These are phyloP conservation scores for Aspergillus steynii DNA, from an alignment of 495 filamentous ascomycete species.

Conservation along the genomic window DNA sequence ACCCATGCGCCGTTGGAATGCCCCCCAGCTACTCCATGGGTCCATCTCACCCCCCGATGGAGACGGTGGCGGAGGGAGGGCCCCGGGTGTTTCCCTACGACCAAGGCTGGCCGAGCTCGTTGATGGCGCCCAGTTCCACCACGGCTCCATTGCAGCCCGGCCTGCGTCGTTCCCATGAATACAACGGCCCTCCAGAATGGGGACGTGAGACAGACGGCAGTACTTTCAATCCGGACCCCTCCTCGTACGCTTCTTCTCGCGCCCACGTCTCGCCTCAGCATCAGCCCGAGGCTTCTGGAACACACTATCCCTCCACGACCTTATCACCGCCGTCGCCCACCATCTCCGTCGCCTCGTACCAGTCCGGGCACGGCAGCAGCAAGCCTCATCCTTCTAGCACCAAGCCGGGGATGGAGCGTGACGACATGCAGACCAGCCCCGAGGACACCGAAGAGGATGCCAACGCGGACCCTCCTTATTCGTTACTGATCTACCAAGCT, in stretches of 20 bases:
- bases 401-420: conserved; percentile 9
- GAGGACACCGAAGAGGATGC: conserved; percentile 34
- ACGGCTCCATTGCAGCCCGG: conserved; percentile 19
- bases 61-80: conserved; percentile 12
- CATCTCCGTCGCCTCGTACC: conserved; percentile 25
- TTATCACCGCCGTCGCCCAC: conserved; percentile 24
- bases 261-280: conserved; percentile 9
- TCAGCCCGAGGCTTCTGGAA: conserved; percentile 8
- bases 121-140: conserved; percentile 13
- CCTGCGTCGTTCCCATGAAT: conserved; percentile 11
- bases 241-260: conserved; percentile 6
- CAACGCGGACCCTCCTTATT: conserved; percentile 68
- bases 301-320: conserved; percentile 11
- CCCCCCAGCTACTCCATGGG: conserved; percentile 16
- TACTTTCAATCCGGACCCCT: neutral
- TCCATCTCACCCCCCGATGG: conserved; percentile 16
- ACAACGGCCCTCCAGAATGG: conserved; percentile 15
- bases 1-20: conserved; percentile 15
- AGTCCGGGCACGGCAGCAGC: conserved; percentile 18
- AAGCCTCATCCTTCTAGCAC: conserved; percentile 15
- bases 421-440: conserved; percentile 20
- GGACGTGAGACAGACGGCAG: conserved; percentile 4
- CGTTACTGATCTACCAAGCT: conserved; percentile 75
- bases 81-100: conserved; percentile 17
- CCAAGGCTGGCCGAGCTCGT: conserved; percentile 11